A percentile compares a stretch with the other conserved stretches of the same genome.
Evolutionary conservation across 495 filamentous ascomycete species (phyloP).

Genomic region (Aspergillus leporis): DNA sequence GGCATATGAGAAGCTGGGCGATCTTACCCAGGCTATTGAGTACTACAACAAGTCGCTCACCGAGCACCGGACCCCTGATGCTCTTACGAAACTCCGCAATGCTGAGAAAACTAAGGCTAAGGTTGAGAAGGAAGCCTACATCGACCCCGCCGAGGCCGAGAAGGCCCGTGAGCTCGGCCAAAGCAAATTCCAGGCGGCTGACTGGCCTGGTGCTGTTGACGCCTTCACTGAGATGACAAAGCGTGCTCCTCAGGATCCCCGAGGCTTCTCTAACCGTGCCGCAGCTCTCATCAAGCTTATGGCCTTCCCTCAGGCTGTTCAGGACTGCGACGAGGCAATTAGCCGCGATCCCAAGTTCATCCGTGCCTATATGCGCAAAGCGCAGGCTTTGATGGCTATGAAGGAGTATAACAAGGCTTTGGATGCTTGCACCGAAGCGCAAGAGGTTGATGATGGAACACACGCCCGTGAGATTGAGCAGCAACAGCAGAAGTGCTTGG

Average conservation of each 20-base stretch:
- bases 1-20: slow-evolving; percentile 84
- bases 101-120: slow-evolving; percentile 87
- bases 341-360: slow-evolving; percentile 91
- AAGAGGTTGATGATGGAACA: slow-evolving; percentile 73
- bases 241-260: slow-evolving; percentile 87
- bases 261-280: slow-evolving; percentile 95
- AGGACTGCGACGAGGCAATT: slow-evolving; percentile 90
- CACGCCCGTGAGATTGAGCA: slow-evolving; percentile 89
- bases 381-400: slow-evolving; percentile 92
- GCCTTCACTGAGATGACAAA: slow-evolving; percentile 98
- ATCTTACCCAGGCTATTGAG: slow-evolving; percentile 79
- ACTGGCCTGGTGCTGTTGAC: slow-evolving; percentile 94
- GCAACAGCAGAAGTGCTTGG: slow-evolving; percentile 91
- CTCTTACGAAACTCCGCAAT: slow-evolving; percentile 88
- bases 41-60: slow-evolving; percentile 91
- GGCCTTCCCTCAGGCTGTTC: slow-evolving; percentile 88
- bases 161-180: slow-evolving; percentile 94
- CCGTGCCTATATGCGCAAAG: slow-evolving; percentile 92
- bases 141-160: slow-evolving; percentile 89
- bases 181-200: slow-evolving; percentile 90
- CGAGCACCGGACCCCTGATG: slow-evolving; percentile 94
- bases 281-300: slow-evolving; percentile 96
- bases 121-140: slow-evolving; percentile 73
- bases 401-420: slow-evolving; percentile 93
- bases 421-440: slow-evolving; percentile 82